phyloP scores from a whole-genome alignment of 1,139 yeast species.

The Kodamaea suecica region DNA sequence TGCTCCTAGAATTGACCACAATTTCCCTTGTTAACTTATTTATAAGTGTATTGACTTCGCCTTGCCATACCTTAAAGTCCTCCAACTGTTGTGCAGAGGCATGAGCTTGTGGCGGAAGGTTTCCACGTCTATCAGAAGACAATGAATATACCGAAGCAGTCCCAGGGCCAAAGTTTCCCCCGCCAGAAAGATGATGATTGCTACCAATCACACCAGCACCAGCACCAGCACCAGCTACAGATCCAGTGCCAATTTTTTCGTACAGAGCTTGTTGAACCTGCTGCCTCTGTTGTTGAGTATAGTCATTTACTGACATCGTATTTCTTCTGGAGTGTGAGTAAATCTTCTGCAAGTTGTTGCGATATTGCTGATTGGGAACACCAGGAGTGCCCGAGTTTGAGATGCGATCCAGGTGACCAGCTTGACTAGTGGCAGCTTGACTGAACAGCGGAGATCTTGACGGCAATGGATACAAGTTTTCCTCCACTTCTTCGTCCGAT shows the following conservation, averaged over 20 bases:
- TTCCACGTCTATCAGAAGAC: slow-evolving; percentile 14
- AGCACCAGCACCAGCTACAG: slow-evolving; percentile 12
- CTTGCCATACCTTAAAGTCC: slow-evolving; percentile 46
- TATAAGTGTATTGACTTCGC: slow-evolving; percentile 41
- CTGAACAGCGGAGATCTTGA: slow-evolving; percentile 40
- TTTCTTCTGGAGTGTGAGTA: slow-evolving; percentile 46
- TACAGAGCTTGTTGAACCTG: slow-evolving; percentile 18
- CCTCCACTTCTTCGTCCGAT: slow-evolving; percentile 31
- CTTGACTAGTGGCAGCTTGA: slow-evolving; percentile 26
- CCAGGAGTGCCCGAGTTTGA: slow-evolving; percentile 38
- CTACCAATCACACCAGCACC: slow-evolving; percentile 12
- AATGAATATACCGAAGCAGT: slow-evolving; percentile 27
- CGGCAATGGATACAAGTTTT: slow-evolving; percentile 24
- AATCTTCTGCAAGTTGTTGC: slow-evolving; percentile 40
- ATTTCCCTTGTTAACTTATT: slow-evolving; percentile 40
- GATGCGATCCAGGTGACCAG: slow-evolving; percentile 35
- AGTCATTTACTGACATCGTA: slow-evolving; percentile 40
- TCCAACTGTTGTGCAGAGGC: slow-evolving; percentile 20
- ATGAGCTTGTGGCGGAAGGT: slow-evolving; percentile 4
- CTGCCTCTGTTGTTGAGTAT: slow-evolving; percentile 35
- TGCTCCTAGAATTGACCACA: slow-evolving; percentile 16
- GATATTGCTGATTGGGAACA: slow-evolving; percentile 30
- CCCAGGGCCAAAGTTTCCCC: background rate
- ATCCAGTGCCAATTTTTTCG: slow-evolving; percentile 3
- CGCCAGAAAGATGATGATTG: slow-evolving; percentile 4